Conservation (phyloP, 768 basidiomycete species). For the Leucosporidium scottii region DNA sequence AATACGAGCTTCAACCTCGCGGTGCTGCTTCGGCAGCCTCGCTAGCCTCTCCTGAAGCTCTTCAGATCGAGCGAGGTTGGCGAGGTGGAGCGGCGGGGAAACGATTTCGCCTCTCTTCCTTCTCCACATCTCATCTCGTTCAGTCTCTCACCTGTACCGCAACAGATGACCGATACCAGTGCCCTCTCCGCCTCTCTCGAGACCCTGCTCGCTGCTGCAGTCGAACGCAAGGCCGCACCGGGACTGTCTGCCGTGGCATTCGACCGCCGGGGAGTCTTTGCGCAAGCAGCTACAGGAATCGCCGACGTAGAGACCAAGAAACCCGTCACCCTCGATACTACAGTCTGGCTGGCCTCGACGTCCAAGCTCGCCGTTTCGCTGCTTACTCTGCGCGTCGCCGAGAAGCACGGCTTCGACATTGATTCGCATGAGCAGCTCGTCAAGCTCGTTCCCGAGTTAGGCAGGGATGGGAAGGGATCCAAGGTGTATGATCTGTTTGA, state of each 20-base stretch:
- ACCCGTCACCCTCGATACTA: neutral
- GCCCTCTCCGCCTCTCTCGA: constrained; percentile 4
- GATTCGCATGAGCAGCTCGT: constrained; percentile 21
- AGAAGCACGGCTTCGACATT: constrained; percentile 14
- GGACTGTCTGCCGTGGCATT: constrained; percentile 16
- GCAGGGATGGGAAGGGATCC: neutral
- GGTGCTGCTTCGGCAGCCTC: too few species aligned
- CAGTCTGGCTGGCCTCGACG: neutral
- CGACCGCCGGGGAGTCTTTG: neutral
- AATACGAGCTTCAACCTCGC: too few species aligned
- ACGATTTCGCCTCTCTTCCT: too few species aligned
- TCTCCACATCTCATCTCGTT: too few species aligned
- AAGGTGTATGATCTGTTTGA: constrained; percentile 7
- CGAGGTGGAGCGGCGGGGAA: too few species aligned
- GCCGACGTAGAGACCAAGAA: neutral
- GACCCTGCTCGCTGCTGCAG: neutral
- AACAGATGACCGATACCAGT: too few species aligned
- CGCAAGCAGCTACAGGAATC: neutral
- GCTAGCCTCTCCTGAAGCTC: too few species aligned
- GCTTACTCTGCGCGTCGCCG: constrained; percentile 2
- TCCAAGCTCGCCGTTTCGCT: constrained; percentile 6
- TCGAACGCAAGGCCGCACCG: constrained; percentile 2
- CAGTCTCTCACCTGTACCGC: too few species aligned
- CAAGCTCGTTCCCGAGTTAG: constrained; percentile 18
- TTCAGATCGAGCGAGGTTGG: too few species aligned